phyloP scores from a whole-genome alignment of 441 rosid genomes.

The Heliophila coronopifolia region DNA sequence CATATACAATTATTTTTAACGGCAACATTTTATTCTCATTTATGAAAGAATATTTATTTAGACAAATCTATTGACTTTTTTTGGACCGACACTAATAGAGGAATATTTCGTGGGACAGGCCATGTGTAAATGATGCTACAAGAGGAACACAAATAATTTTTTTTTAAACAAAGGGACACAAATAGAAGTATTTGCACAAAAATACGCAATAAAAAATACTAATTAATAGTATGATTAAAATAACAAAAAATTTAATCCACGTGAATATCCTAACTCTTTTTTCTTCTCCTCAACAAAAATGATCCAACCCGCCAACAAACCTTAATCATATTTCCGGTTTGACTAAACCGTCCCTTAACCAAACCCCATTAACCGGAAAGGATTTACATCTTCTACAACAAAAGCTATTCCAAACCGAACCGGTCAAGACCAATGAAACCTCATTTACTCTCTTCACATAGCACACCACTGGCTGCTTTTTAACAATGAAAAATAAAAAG shows the following conservation, averaged over 20 bases:
- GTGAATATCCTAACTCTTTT: constrained; percentile 29
- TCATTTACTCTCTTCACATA: constrained; percentile 13
- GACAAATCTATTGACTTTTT: background rate
- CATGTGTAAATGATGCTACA: too few relatives aligned
- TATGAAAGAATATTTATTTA: background rate
- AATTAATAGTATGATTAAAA: constrained; percentile 20
- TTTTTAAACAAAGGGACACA: too few relatives aligned
- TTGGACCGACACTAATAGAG: constrained; percentile 9
- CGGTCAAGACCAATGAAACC: constrained; percentile 14
- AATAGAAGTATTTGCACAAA: constrained; percentile 13
- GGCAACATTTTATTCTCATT: too few relatives aligned
- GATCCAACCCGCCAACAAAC: constrained; percentile 20
- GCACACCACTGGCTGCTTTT: constrained; percentile 18
- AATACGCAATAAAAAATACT: constrained; percentile 3
- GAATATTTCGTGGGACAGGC: background rate
- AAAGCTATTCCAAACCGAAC: constrained; percentile 20
- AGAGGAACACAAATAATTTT: too few relatives aligned
- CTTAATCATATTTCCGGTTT: constrained; percentile 22
- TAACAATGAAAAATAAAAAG: background rate
- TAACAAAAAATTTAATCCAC: constrained; percentile 33
- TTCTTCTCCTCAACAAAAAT: constrained; percentile 19
- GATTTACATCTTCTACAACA: constrained; percentile 26
- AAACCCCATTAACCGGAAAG: constrained; percentile 17
- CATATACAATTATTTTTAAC: too few relatives aligned
- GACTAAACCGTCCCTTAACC: too few relatives aligned